A percentile compares a stretch with the other conserved stretches of the same genome.
Evolutionary conservation across 2,329 filamentous ascomycete species (phyloP).

Genomic region (Penicillium sp.): DNA sequence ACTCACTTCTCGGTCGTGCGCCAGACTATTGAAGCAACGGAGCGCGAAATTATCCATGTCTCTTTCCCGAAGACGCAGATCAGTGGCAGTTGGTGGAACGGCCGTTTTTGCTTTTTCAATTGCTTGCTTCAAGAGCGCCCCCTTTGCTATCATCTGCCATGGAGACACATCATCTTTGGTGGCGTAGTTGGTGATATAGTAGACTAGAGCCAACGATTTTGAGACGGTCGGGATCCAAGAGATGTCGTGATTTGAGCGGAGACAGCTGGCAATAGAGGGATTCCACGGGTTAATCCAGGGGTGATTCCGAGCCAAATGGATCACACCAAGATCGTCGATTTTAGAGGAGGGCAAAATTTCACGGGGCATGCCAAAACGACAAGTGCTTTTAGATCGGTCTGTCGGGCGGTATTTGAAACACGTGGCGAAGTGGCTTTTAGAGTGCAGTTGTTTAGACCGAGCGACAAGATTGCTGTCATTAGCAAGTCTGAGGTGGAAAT

Average conservation of each 20-base stretch:
- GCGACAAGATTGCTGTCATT: background rate
- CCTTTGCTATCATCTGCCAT: constrained; percentile 8
- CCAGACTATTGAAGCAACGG: constrained; percentile 4
- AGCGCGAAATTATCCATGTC: constrained; percentile 7
- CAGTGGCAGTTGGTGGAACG: background rate
- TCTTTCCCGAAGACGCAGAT: constrained; percentile 3
- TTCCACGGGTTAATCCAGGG: constrained; percentile 14
- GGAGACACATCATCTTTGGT: constrained; percentile 14
- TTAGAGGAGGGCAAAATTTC: constrained; percentile 1
- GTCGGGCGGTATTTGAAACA: background rate
- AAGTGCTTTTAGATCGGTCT: background rate
- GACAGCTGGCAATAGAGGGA: constrained; percentile 5
- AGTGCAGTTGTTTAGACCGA: background rate
- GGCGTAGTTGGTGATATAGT: constrained; percentile 13
- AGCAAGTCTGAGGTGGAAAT: background rate
- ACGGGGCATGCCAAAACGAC: constrained; percentile 10
- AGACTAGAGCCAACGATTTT: constrained; percentile 7
- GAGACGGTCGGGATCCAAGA: constrained; percentile 11
- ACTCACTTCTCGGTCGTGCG: background rate
- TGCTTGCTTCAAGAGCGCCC: background rate
- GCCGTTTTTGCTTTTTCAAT: constrained; percentile 1
- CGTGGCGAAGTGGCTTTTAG: background rate
- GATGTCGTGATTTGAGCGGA: constrained; percentile 12
- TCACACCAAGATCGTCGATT: constrained; percentile 6
- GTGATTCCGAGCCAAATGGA: constrained; percentile 13